phyloP scores from a whole-genome alignment of 1,139 yeast genomes.

The Diutina mesorugosa region DNA sequence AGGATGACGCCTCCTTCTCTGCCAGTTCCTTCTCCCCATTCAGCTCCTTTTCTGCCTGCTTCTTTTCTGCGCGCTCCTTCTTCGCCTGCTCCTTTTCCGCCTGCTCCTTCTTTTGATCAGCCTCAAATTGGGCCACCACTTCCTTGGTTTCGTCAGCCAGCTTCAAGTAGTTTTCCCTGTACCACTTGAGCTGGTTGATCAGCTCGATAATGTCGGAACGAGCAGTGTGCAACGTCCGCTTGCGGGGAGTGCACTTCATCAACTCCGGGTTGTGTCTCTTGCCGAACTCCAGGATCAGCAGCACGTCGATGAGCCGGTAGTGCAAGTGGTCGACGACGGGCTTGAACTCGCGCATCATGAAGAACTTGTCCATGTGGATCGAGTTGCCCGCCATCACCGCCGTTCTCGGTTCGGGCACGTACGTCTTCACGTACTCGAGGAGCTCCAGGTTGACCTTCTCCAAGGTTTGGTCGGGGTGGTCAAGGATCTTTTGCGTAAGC shows the following conservation, averaged over 20 bases:
- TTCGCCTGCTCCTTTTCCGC: constrained; percentile 9
- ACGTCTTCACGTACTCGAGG: constrained; percentile 42
- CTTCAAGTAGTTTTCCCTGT: constrained; percentile 48
- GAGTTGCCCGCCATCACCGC: constrained; percentile 86
- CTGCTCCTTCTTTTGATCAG: neutral
- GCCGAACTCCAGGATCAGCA: constrained; percentile 70
- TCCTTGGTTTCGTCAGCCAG: constrained; percentile 5
- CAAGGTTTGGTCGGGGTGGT: constrained; percentile 37
- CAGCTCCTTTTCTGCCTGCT: neutral
- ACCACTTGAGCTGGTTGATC: constrained; percentile 74
- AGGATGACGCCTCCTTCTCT: too few relatives aligned
- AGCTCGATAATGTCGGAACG: constrained; percentile 80
- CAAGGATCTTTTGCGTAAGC: constrained; percentile 54
- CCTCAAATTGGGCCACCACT: neutral
- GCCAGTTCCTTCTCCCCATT: too few relatives aligned
- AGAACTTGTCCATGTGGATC: constrained; percentile 82
- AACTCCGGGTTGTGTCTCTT: constrained; percentile 62
- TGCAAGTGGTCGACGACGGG: constrained; percentile 56
- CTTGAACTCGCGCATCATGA: constrained; percentile 79
- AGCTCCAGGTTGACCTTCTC: constrained; percentile 54
- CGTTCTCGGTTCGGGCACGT: constrained; percentile 35
- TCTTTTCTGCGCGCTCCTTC: neutral
- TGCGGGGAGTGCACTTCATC: constrained; percentile 45
- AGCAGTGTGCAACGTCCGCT: constrained; percentile 71
- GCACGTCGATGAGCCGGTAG: constrained; percentile 82